Evolutionary conservation across 2,329 filamentous ascomycete species (phyloP).

Genomic region (Xylariaceae sp.): DNA sequence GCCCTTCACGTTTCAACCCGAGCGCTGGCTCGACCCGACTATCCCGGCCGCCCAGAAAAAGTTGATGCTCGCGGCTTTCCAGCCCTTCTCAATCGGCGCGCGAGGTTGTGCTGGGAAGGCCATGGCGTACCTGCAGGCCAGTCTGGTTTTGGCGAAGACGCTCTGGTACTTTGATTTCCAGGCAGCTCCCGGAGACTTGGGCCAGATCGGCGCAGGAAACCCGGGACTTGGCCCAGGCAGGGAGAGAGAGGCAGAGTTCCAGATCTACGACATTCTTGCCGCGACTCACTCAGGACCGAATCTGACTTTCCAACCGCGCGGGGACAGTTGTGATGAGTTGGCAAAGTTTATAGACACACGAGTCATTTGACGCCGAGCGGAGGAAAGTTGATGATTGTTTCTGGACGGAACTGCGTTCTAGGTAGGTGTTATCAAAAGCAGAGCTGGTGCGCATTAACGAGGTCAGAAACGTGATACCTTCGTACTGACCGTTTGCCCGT

Average conservation of each 20-base stretch:
- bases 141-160: constrained; percentile 16
- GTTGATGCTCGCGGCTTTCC: constrained; percentile 8
- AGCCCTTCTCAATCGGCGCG: constrained; percentile 17
- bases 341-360: no score
- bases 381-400: no score
- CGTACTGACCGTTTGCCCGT: no score
- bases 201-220: constrained; percentile 15
- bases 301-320: constrained; percentile 16
- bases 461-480: no score
- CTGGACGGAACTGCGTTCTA: no score
- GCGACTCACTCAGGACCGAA: constrained; percentile 18
- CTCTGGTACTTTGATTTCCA: constrained; percentile 24
- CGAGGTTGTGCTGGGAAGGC: constrained; percentile 20
- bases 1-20: constrained; percentile 17
- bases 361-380: no score
- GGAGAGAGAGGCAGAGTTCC: constrained; percentile 15
- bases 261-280: constrained; percentile 21
- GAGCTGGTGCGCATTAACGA: no score
- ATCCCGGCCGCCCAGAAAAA: constrained; percentile 3
- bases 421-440: no score
- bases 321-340: constrained; percentile 3
- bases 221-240: constrained; percentile 11
- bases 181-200: constrained; percentile 12
- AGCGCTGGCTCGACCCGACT: constrained; percentile 20
- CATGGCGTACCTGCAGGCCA: constrained; percentile 22